A percentile compares a stretch with the other conserved stretches of the same genome.
phyloP scores from a whole-genome alignment of 2,329 filamentous ascomycete genomes.

The Emericellopsis atlantica region DNA sequence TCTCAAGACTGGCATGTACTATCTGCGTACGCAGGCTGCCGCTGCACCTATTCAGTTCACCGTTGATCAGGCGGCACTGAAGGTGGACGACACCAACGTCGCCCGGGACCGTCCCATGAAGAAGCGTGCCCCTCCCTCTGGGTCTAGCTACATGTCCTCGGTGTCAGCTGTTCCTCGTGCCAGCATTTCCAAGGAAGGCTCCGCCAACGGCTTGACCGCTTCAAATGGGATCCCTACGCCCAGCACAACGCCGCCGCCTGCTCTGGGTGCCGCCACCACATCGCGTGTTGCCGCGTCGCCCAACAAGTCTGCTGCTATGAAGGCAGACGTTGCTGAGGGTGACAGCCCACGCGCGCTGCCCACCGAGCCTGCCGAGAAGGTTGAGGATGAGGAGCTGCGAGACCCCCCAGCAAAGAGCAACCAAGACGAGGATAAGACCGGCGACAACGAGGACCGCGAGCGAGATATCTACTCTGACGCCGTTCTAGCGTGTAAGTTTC shows the following conservation, averaged over 20 bases:
- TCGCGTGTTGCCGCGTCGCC: constrained; percentile 39
- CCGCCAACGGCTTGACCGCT: constrained; percentile 19
- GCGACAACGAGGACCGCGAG: constrained; percentile 63
- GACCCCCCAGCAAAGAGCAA: constrained; percentile 37
- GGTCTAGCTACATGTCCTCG: constrained; percentile 41
- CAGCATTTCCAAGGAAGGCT: constrained; percentile 30
- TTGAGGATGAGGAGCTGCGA: constrained; percentile 52
- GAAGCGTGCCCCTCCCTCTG: constrained; percentile 53
- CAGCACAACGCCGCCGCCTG: constrained; percentile 48
- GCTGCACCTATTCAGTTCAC: constrained; percentile 98
- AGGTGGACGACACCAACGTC: constrained; percentile 71
- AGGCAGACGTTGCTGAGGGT: constrained; percentile 64
- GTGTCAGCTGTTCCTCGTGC: constrained; percentile 51
- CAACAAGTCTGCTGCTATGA: constrained; percentile 54
- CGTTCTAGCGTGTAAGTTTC: constrained; percentile 66
- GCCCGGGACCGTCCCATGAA: constrained; percentile 51
- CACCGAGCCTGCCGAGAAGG: constrained; percentile 53
- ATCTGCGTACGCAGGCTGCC: constrained; percentile 93
- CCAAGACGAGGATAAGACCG: constrained; percentile 63
- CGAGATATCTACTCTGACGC: constrained; percentile 93
- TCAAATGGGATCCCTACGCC: constrained; percentile 57
- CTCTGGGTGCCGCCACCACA: constrained; percentile 21
- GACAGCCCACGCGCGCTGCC: constrained; percentile 69
- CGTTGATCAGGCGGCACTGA: constrained; percentile 90
- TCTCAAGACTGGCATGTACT: constrained; percentile 99